Evolutionary conservation across 208 protist genomes (phyloP).

Genomic region (Blechomonas ayalai): DNA sequence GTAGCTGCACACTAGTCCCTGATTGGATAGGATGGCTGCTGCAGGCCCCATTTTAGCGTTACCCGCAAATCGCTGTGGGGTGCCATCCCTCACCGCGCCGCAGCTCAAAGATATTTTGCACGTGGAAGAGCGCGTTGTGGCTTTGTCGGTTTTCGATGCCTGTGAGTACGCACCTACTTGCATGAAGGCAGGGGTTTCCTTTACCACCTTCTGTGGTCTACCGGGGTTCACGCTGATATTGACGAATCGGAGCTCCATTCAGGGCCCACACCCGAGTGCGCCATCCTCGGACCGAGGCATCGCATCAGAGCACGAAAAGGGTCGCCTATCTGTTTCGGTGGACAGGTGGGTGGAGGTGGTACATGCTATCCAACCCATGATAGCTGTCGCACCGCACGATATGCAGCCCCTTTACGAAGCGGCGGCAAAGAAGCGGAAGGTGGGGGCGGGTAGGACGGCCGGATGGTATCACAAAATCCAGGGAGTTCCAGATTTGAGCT

Average conservation of each 20-base stretch:
- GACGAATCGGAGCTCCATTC: slow-evolving; percentile 47
- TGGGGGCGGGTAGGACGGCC: slow-evolving; percentile 24
- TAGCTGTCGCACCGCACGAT: slow-evolving; percentile 54
- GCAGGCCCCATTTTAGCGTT: too few species aligned
- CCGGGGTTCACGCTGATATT: slow-evolving; percentile 48
- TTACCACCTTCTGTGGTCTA: slow-evolving; percentile 55
- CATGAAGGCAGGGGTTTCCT: slow-evolving; percentile 14
- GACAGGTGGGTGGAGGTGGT: slow-evolving; percentile 53
- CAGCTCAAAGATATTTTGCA: slow-evolving; percentile 48
- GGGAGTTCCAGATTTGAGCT: slow-evolving; percentile 8
- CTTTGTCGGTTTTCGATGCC: slow-evolving; percentile 66
- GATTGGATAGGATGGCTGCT: too few species aligned
- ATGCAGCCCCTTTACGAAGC: slow-evolving; percentile 37
- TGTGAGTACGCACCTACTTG: slow-evolving; percentile 40
- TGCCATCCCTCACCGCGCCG: slow-evolving; percentile 60
- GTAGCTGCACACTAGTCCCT: too few species aligned
- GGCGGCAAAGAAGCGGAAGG: slow-evolving; percentile 22
- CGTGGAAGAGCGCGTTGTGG: slow-evolving; percentile 49
- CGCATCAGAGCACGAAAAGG: slow-evolving; percentile 55
- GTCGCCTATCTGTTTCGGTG: slow-evolving; percentile 30
- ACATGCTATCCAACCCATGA: slow-evolving; percentile 25
- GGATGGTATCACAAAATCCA: slow-evolving; percentile 18
- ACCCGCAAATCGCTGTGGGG: too few species aligned
- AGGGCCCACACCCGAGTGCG: slow-evolving; percentile 54
- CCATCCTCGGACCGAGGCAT: slow-evolving; percentile 36